Evolutionary conservation across 2,329 filamentous ascomycete species (phyloP).

Genomic region (Fusarium anguioides): DNA sequence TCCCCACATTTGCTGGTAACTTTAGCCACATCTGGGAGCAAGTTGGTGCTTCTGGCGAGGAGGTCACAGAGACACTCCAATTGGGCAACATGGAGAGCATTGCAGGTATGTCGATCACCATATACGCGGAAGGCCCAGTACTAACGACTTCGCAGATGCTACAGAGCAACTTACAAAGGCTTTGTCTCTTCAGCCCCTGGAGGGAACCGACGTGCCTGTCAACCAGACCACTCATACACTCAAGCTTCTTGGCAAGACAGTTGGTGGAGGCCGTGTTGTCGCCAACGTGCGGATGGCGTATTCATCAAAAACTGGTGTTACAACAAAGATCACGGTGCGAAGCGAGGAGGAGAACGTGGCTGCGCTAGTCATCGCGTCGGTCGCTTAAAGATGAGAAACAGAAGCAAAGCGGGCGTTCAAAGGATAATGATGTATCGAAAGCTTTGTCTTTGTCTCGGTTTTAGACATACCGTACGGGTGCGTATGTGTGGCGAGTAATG

Average conservation of each 20-base stretch:
- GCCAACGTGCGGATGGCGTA: slow-evolving; percentile 92
- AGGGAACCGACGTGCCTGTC: slow-evolving; percentile 91
- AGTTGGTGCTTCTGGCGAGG: slow-evolving; percentile 86
- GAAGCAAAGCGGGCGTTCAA: slow-evolving; percentile 50
- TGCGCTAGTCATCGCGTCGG: slow-evolving; percentile 82
- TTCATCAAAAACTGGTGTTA: slow-evolving; percentile 91
- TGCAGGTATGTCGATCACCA: slow-evolving; percentile 71
- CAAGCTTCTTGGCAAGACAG: slow-evolving; percentile 95
- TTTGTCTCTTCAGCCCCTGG: slow-evolving; percentile 90
- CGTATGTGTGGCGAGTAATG: slow-evolving; percentile 34
- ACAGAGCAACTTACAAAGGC: slow-evolving; percentile 89
- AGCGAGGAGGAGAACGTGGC: slow-evolving; percentile 95
- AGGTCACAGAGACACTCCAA: slow-evolving; percentile 91
- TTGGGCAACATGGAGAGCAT: slow-evolving; percentile 91
- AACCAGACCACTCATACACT: slow-evolving; percentile 92
- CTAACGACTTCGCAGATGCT: slow-evolving; percentile 71
- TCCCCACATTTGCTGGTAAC: slow-evolving; percentile 92
- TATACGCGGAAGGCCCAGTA: not conserved
- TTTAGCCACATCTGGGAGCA: slow-evolving; percentile 98
- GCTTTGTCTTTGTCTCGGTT: slow-evolving; percentile 39
- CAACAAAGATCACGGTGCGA: slow-evolving; percentile 92
- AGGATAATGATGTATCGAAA: slow-evolving; percentile 51
- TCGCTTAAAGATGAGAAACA: slow-evolving; percentile 70
- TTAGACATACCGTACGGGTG: slow-evolving; percentile 43
- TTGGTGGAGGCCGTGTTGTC: slow-evolving; percentile 88